A percentile compares a stretch with the other conserved stretches of the same genome.
Conservation (phyloP, 176 grass and related monocot genomes). For the Cymbopogon citratus region DNA sequence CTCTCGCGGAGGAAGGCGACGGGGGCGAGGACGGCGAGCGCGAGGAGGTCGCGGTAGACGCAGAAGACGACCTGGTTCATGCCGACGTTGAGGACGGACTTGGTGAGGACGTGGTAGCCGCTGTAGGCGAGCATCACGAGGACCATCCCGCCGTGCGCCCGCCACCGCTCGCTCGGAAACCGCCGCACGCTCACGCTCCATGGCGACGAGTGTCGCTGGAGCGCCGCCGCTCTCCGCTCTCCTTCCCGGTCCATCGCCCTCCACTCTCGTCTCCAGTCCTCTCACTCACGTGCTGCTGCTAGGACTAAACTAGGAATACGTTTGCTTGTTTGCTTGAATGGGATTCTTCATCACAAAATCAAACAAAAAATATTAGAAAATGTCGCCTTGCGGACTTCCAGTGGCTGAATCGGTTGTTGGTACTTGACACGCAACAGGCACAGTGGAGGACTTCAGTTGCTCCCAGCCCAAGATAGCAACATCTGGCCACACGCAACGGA, state of each 20-base stretch:
- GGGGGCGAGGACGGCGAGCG: constrained; percentile 65
- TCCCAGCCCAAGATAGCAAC: no score
- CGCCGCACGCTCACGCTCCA: not conserved
- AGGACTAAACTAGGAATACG: no score
- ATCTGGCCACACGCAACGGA: no score
- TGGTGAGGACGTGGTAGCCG: constrained; percentile 94
- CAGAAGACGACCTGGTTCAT: constrained; percentile 99
- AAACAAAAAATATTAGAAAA: no score
- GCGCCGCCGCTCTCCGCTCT: not conserved
- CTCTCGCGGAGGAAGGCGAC: constrained; percentile 65
- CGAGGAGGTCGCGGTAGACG: constrained; percentile 89
- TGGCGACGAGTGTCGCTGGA: not conserved
- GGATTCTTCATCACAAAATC: no score
- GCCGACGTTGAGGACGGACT: constrained; percentile 91
- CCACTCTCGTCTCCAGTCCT: not conserved
- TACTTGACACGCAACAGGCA: no score
- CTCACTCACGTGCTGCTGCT: not conserved
- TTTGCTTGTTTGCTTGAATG: no score
- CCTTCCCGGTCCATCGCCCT: not conserved
- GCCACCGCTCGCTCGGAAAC: constrained; percentile 23
- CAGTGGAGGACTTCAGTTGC: no score
- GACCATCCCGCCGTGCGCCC: constrained; percentile 85
- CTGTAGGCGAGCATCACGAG: constrained; percentile 70
- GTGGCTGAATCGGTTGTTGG: no score
- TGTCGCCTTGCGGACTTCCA: no score